phyloP scores from a whole-genome alignment of 1,284 basidiomycete genomes.

The Ganoderma lingzhi region DNA sequence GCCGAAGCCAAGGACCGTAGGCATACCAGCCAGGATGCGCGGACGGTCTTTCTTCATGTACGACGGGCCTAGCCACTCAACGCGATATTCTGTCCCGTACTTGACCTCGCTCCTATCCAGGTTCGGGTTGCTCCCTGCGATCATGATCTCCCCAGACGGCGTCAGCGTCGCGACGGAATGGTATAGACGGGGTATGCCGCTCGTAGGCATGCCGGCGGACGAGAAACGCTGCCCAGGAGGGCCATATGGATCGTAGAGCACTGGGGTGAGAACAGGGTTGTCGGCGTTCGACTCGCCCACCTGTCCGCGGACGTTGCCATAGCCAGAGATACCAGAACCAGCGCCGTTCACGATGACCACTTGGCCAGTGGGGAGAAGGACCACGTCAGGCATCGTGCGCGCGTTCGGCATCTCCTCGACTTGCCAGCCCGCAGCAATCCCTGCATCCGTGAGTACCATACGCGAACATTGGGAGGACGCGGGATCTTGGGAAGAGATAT shows the following conservation, averaged over 20 bases:
- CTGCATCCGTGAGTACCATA: conserved; percentile 68
- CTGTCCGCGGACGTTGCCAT: conserved; percentile 79
- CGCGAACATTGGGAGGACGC: conserved; percentile 80
- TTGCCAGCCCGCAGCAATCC: conserved; percentile 77
- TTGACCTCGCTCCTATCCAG: conserved; percentile 72
- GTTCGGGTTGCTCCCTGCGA: conserved; percentile 88
- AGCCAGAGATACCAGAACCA: conserved; percentile 80
- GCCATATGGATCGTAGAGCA: conserved; percentile 77
- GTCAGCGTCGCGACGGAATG: conserved; percentile 82
- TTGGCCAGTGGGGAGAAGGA: conserved; percentile 83
- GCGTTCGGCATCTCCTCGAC: conserved; percentile 78
- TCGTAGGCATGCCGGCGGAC: conserved; percentile 66
- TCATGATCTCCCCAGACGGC: conserved; percentile 74
- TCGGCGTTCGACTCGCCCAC: conserved; percentile 83
- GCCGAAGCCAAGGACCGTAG: conserved; percentile 56
- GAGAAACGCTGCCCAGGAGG: conserved; percentile 71
- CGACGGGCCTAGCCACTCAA: conserved; percentile 79
- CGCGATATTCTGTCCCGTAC: conserved; percentile 83
- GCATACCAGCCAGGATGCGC: conserved; percentile 46
- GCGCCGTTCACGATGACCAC: conserved; percentile 84
- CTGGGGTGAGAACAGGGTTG: conserved; percentile 76
- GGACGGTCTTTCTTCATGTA: conserved; percentile 73
- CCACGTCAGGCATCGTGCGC: conserved; percentile 82
- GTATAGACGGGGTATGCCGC: conserved; percentile 82
- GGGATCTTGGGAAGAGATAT: conserved; percentile 73